These are phyloP conservation scores for Nakazawaea sp. DNA, from an alignment of 805 yeast species.

Conservation along the genomic window DNA sequence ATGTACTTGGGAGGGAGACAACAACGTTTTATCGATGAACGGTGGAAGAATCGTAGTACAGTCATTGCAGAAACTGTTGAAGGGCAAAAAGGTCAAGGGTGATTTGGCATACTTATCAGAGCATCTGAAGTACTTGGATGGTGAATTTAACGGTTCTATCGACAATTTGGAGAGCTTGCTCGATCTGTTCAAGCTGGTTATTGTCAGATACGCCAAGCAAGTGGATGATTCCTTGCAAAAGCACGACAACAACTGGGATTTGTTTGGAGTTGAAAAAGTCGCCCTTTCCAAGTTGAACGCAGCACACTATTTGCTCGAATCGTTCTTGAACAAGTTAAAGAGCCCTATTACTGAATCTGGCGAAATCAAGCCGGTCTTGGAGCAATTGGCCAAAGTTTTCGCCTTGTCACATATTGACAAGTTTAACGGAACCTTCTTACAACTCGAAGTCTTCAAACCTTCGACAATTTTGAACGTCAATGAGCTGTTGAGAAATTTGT, in stretches of 20 bases:
- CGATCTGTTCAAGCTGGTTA: constrained; percentile 31
- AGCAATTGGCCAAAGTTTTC: constrained; percentile 52
- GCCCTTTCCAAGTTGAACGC: constrained; percentile 43
- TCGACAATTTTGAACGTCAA: constrained; percentile 36
- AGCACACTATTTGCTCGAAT: constrained; percentile 38
- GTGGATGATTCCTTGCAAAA: constrained; percentile 23
- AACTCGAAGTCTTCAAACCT: constrained; percentile 48
- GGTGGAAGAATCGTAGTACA: constrained; percentile 74
- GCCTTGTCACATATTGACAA: constrained; percentile 62
- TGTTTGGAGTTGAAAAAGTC: constrained; percentile 38
- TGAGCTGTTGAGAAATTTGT: constrained; percentile 34
- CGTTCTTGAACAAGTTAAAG: constrained; percentile 27
- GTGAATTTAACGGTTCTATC: constrained; percentile 8
- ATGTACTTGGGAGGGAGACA: constrained; percentile 98
- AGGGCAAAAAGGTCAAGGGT: constrained; percentile 39
- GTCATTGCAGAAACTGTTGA: constrained; percentile 30
- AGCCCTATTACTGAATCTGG: constrained; percentile 22
- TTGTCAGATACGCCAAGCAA: constrained; percentile 30
- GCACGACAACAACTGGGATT: constrained; percentile 36
- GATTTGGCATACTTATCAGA: constrained; percentile 36
- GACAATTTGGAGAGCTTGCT: constrained; percentile 26
- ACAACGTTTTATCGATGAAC: constrained; percentile 76
- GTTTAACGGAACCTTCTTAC: constrained; percentile 67
- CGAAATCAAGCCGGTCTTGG: constrained; percentile 41
- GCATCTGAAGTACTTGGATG: constrained; percentile 15